Base-by-base conservation (phyloP, 768 basidiomycete genomes). In the Aureoboletus auriporus region DNA sequence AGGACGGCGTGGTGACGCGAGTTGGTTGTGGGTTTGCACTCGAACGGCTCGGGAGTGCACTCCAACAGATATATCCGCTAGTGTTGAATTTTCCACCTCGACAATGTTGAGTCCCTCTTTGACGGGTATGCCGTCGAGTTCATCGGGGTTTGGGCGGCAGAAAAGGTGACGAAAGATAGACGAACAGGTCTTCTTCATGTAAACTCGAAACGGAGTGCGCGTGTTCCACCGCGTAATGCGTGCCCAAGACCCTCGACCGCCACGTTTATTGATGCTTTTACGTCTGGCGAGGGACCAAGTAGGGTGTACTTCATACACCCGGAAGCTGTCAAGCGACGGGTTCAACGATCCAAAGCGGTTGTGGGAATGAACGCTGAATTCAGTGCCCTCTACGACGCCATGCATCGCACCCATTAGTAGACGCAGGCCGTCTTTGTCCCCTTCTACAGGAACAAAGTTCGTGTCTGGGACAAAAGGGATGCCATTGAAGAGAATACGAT, bases 361-460 rank as follows among this genome's bases (percentile, higher is more conserved):
- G 61, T 86, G 83, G 17, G 72, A 67, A 59, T 86, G 83, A 17
- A 86, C 39, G 35, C 74, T 75, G 51, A 87, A 73, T 52, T 83
- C 79, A 8, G 75, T 82, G 40, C 83, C 84, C 50, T 76, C 75
- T n/a, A 75, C 72, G 16, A 86, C 69, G 2, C 84, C 84, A 50
- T 85, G 82, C 5, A 80, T 75, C 1, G 76, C 72, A 11, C 85
- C 85, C 33, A 78, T 74, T 30, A 76, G 75, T 29, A 86, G 63
- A 50, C 75, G 75, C 39, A 84, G 55, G 35, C 62, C 58, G 17
- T 71, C 68, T 29, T 66, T 65, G 40, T 74, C 64, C 14, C 71
- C 59, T 39, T 69, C 69, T 33, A 76, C 73, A 12, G 75, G 64
- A 44, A 80, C 70, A 47, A 77, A 79, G 31, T 67, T 67, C 16